Conservation (phyloP, 2,329 filamentous ascomycete species). For the Epichloe glyceriae region DNA sequence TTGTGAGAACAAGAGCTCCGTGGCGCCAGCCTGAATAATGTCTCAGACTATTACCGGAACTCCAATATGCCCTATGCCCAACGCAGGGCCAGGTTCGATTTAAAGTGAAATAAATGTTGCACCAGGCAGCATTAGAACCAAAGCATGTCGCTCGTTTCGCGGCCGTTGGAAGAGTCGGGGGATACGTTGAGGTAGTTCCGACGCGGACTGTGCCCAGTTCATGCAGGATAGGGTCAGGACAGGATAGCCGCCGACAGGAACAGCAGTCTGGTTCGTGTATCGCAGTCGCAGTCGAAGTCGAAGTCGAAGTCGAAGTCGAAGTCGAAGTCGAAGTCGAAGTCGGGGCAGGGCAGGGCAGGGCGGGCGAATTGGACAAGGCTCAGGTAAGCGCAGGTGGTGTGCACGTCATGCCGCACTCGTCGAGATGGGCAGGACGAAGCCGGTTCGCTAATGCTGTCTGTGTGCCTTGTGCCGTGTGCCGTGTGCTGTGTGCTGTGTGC, state of each 20-base stretch:
- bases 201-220: background rate
- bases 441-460: background rate
- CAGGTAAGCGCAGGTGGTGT: background rate
- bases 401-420: background rate
- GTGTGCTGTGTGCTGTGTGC: too few species aligned
- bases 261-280: background rate
- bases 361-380: background rate
- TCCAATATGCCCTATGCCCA: background rate
- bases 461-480: background rate
- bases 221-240: background rate
- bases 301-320: too few species aligned
- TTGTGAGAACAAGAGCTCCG: background rate
- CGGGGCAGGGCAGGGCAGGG: too few species aligned
- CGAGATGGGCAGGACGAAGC: background rate
- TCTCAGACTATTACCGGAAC: conserved; percentile 1
- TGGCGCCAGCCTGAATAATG: background rate
- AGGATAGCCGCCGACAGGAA: background rate
- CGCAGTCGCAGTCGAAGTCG: background rate
- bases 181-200: background rate
- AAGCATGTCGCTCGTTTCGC: conserved; percentile 1
- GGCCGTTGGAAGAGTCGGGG: background rate
- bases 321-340: too few species aligned
- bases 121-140: background rate
- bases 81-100: background rate
- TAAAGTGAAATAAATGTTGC: background rate